phyloP scores from a whole-genome alignment of 1,284 basidiomycete species.

The Naganishia liquefaciens region DNA sequence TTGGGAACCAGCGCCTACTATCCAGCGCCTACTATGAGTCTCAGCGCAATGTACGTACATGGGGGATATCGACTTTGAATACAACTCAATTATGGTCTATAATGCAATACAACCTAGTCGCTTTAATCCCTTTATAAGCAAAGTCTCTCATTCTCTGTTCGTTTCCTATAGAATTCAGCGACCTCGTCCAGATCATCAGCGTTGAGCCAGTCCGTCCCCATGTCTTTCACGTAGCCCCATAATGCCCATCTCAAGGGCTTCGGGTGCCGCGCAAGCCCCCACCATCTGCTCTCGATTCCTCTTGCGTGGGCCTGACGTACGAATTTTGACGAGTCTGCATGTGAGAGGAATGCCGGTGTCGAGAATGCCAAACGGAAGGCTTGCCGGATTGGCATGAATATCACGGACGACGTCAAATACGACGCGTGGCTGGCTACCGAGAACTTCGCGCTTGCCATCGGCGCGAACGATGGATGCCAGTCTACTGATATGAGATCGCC shows the following conservation, averaged over 20 bases:
- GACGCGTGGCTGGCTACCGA: constrained; percentile 36
- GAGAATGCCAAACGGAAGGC: constrained; percentile 17
- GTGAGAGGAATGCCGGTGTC: constrained; percentile 6
- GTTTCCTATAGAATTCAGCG: constrained; percentile 32
- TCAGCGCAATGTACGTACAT: too few relatives aligned
- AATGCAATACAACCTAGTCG: not conserved
- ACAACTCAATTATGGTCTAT: too few relatives aligned
- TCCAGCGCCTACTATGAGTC: too few relatives aligned
- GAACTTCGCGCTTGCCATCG: constrained; percentile 41
- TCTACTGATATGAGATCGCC: constrained; percentile 35
- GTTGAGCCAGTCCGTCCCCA: constrained; percentile 42
- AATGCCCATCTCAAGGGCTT: constrained; percentile 38
- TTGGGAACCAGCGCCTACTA: too few relatives aligned
- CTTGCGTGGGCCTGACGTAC: constrained; percentile 34
- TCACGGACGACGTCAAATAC: not conserved
- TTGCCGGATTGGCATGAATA: constrained; percentile 18
- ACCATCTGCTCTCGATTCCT: constrained; percentile 48
- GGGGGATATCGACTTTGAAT: too few relatives aligned
- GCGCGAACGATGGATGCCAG: constrained; percentile 38
- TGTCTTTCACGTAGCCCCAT: constrained; percentile 39
- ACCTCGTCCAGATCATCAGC: constrained; percentile 45
- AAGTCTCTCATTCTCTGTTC: constrained; percentile 9
- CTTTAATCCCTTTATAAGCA: constrained; percentile 8
- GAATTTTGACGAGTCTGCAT: constrained; percentile 16
- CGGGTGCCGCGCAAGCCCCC: constrained; percentile 44